phyloP scores from a whole-genome alignment of 148 eudicot species.

The Rhododendron henanense region DNA sequence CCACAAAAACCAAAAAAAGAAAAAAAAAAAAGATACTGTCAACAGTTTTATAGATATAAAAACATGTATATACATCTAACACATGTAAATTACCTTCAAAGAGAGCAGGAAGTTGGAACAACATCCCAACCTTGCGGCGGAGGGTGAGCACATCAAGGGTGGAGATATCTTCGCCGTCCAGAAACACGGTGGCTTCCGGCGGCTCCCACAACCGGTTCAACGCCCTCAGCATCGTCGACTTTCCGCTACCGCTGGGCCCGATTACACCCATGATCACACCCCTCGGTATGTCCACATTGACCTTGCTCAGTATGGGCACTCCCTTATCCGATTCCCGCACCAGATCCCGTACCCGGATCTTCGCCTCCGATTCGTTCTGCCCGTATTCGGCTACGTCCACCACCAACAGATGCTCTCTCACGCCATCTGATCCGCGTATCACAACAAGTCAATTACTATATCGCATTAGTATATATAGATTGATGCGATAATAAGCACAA shows the following conservation, averaged over 20 bases:
- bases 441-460: background rate
- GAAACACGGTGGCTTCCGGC: conserved; percentile 34
- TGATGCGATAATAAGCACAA: background rate
- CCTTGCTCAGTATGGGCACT: conserved; percentile 26
- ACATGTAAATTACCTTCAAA: conserved; percentile 39
- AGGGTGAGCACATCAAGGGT: conserved; percentile 39
- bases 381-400: conserved; percentile 11
- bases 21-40: too few relatives aligned
- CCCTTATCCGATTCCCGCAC: conserved; percentile 25
- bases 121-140: conserved; percentile 57
- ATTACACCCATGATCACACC: conserved; percentile 52
- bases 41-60: too few relatives aligned
- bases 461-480: background rate
- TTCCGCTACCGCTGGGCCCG: conserved; percentile 61
- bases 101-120: conserved; percentile 56
- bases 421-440: conserved; percentile 16
- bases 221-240: conserved; percentile 50
- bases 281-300: conserved; percentile 36
- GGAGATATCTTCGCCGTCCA: conserved; percentile 46
- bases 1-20: too few relatives aligned
- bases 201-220: conserved; percentile 61
- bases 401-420: conserved; percentile 25
- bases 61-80: too few relatives aligned
- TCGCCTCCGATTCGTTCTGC: background rate
- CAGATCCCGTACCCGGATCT: conserved; percentile 33